These are phyloP conservation scores for Yarrowia sp. DNA, from an alignment of 805 yeast genomes.

Conservation along the genomic window DNA sequence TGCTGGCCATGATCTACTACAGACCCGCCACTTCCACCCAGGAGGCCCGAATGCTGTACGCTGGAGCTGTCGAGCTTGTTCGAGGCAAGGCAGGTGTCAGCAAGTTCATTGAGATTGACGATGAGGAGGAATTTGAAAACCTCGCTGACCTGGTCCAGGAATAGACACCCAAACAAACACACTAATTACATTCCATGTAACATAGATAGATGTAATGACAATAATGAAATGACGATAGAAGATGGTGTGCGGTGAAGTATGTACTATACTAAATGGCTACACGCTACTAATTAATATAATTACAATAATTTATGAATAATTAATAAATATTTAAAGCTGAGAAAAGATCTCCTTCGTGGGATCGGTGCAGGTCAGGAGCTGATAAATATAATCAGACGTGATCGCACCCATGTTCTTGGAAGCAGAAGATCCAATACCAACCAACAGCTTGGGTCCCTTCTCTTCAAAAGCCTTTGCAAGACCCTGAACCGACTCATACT, in stretches of 20 bases:
- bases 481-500: slow-evolving; percentile 8
- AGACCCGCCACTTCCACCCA: slow-evolving; percentile 87
- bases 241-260: too few relatives aligned
- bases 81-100: slow-evolving; percentile 79
- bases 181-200: slow-evolving; percentile 22
- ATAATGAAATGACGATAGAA: neutral
- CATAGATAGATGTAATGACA: slow-evolving; percentile 32
- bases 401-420: neutral
- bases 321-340: neutral
- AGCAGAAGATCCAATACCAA: neutral
- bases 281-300: neutral
- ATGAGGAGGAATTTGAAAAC: slow-evolving; percentile 73
- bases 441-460: slow-evolving; percentile 21
- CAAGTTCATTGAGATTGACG: slow-evolving; percentile 66
- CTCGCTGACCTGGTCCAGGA: slow-evolving; percentile 51
- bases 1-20: slow-evolving; percentile 84
- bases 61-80: slow-evolving; percentile 85
- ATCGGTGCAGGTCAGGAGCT: slow-evolving; percentile 22
- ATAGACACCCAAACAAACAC: slow-evolving; percentile 6
- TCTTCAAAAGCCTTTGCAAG: slow-evolving; percentile 14
- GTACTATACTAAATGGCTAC: too few relatives aligned
- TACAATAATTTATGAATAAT: slow-evolving; percentile 7
- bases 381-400: slow-evolving; percentile 20
- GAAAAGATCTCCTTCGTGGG: slow-evolving; percentile 33
- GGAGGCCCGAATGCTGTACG: slow-evolving; percentile 84